Percentiles rank a stretch among this genome's conserved stretches.
phyloP scores from a whole-genome alignment of 805 yeast species.

The Saccharomyces eubayanus region DNA sequence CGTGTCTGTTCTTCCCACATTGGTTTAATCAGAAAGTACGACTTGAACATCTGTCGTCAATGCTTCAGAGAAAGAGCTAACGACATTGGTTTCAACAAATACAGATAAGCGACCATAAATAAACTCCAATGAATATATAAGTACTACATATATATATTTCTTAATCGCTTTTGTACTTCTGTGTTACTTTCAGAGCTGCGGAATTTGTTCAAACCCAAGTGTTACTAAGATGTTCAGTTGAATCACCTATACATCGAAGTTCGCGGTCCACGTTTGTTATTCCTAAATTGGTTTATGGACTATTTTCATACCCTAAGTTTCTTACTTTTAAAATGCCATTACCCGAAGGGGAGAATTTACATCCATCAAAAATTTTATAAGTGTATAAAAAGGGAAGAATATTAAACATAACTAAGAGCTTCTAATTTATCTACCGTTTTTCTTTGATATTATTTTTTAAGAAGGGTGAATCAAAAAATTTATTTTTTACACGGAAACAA shows the following conservation, averaged over 20 bases:
- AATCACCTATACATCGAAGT: neutral
- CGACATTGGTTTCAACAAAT: constrained; percentile 98
- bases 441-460: constrained; percentile 8
- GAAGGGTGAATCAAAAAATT: constrained; percentile 28
- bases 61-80: constrained; percentile 99
- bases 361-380: neutral
- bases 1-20: constrained; percentile 98
- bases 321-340: neutral
- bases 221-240: neutral
- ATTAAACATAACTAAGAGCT: neutral
- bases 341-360: no score
- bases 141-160: constrained; percentile 5
- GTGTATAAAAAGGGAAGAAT: constrained; percentile 1
- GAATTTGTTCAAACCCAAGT: neutral
- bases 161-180: neutral
- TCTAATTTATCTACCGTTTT: neutral
- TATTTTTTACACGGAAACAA: constrained; percentile 26
- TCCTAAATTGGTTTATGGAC: neutral
- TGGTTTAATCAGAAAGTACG: constrained; percentile 99
- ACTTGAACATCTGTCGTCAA: constrained; percentile 99
- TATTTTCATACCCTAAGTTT: neutral
- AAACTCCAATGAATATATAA: neutral
- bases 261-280: neutral
- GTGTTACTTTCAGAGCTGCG: neutral
- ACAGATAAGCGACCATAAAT: constrained; percentile 58